Conservation (phyloP, 2,329 filamentous ascomycete species). For the Simplicillium sp. region DNA sequence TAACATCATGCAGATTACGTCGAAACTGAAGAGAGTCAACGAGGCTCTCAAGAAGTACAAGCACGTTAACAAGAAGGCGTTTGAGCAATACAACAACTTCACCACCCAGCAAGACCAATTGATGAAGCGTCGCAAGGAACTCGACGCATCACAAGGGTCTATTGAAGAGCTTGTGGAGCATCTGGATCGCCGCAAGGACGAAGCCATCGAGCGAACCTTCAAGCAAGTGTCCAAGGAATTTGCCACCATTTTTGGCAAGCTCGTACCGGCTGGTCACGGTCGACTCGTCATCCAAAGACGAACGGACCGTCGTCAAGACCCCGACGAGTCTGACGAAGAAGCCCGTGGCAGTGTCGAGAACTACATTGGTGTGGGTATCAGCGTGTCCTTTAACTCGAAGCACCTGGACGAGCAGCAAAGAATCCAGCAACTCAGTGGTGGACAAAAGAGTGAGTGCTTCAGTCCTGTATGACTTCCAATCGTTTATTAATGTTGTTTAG, state of each 20-base stretch:
- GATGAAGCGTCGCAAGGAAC: slow-evolving; percentile 73
- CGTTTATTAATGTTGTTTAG: slow-evolving; percentile 29
- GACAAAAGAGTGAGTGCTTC: slow-evolving; percentile 78
- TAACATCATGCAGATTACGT: slow-evolving; percentile 35
- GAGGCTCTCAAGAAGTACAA: slow-evolving; percentile 93
- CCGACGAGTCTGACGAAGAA: slow-evolving; percentile 56
- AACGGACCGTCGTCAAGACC: slow-evolving; percentile 58
- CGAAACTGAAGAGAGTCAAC: slow-evolving; percentile 78
- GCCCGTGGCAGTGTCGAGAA: slow-evolving; percentile 75
- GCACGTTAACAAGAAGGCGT: slow-evolving; percentile 98
- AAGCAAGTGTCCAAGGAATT: slow-evolving; percentile 96
- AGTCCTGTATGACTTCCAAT: neutral
- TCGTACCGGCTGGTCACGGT: slow-evolving; percentile 88
- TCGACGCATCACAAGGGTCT: slow-evolving; percentile 75
- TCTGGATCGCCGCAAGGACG: slow-evolving; percentile 90
- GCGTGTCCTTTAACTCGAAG: slow-evolving; percentile 97
- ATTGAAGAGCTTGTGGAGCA: slow-evolving; percentile 91
- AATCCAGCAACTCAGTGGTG: slow-evolving; percentile 93
- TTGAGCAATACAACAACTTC: slow-evolving; percentile 98
- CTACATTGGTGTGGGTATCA: slow-evolving; percentile 93
- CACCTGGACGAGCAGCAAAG: slow-evolving; percentile 91
- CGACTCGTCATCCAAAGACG: slow-evolving; percentile 87
- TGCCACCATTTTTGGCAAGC: slow-evolving; percentile 82
- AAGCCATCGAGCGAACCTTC: slow-evolving; percentile 96
- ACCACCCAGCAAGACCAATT: slow-evolving; percentile 84